These are phyloP conservation scores for Xylariaceae sp. DNA, from an alignment of 2,329 filamentous ascomycete genomes.

Conservation along the genomic window DNA sequence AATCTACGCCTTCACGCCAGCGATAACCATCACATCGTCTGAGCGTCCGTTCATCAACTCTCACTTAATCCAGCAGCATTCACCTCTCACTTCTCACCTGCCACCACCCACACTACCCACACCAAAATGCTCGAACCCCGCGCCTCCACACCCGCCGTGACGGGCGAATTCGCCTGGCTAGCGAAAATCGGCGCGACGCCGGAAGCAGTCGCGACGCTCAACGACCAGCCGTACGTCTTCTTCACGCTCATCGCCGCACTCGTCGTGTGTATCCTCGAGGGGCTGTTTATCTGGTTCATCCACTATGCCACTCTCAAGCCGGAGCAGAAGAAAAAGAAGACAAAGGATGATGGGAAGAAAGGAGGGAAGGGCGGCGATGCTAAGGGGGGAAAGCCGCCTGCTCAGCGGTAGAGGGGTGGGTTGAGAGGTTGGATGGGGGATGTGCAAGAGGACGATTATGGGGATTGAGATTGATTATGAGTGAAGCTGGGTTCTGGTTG, in stretches of 20 bases:
- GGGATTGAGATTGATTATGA: too few relatives aligned
- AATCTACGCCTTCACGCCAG: background rate
- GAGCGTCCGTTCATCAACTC: conserved; percentile 3
- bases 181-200: conserved; percentile 53
- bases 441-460: too few relatives aligned
- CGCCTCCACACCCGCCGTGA: conserved; percentile 22
- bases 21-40: background rate
- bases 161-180: conserved; percentile 57
- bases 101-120: too few relatives aligned
- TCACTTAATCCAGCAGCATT: too few relatives aligned
- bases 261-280: conserved; percentile 44
- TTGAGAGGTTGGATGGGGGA: background rate
- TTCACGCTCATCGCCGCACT: conserved; percentile 54
- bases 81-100: too few relatives aligned
- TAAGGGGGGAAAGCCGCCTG: conserved; percentile 28
- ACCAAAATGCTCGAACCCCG: conserved; percentile 11
- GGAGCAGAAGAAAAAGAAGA: conserved; percentile 55
- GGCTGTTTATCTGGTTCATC: conserved; percentile 52
- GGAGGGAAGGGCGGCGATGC: conserved; percentile 36
- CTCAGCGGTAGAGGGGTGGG: conserved; percentile 20
- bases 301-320: conserved; percentile 58
- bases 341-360: conserved; percentile 36
- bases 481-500: too few relatives aligned
- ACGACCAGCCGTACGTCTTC: conserved; percentile 59
- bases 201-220: conserved; percentile 55